Evolutionary conservation across 75 land plant species (phyloP), one percentile per base, ranked within the genome.

Genomic region (Isoetes taiwanensis): DNA sequence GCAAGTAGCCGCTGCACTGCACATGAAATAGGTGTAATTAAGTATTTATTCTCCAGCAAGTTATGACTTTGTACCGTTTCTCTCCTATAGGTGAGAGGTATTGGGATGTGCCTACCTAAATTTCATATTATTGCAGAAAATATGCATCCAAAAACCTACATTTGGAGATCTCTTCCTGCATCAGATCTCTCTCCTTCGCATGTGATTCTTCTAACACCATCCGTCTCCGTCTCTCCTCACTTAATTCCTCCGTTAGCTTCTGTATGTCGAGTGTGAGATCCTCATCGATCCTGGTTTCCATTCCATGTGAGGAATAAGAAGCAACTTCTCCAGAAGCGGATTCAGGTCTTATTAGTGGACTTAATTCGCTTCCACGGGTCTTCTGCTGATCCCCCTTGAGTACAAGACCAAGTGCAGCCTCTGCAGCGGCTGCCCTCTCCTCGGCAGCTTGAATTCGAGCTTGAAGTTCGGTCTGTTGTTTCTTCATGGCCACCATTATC

Each of bases 401-500:
- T 10, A 59, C 29, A 41, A 68, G 56, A 8, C 68, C 71, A n/a
- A 68, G 50, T 10, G 72, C 58, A 50, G 72, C 64, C 43, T 71
- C 74, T 0, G 74, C 74, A 31, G 72, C 64, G 16, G 32, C 46
- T 27, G 74, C 74, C 29, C 73, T 46, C 19, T 61, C 50, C 32
- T 71, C 74, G 5, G 74, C 74, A 4, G 62, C 64, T 30, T 71
- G 74, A 1, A 71, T 41, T 34, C 67, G 58, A 27, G 65, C 65
- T 11, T 63, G 65, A 1, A 63, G 66, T 25, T 63, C 65, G 0
- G 64, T 63, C 34, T 61, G 65, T 58, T 71, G 74, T 35, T 71
- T 71, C 74, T 67, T 68, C 62, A 67, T 52, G 10, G 72, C 73
- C 30, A 57, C 46, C 72, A 67, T 57, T 30, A 71, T 60, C 29